These are phyloP conservation scores for Massariosphaeria phaeospora DNA, from an alignment of 495 filamentous ascomycete genomes.

Conservation along the genomic window DNA sequence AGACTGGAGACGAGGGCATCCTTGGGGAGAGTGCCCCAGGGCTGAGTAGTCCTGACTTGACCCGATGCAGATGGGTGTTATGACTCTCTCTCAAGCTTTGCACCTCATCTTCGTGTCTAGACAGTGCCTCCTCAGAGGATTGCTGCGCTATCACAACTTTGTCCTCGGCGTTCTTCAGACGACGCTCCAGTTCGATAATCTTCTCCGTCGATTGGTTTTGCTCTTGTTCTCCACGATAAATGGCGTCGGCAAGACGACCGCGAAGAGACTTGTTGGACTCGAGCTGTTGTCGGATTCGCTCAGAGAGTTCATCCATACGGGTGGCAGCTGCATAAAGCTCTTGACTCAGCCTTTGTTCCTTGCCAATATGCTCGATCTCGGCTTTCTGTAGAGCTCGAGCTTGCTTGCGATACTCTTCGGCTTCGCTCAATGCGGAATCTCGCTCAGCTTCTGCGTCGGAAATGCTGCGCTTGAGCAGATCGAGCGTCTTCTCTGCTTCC, in stretches of 20 bases:
- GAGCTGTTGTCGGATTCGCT: conserved; percentile 72
- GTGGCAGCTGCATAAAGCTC: conserved; percentile 66
- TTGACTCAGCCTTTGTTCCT: conserved; percentile 57
- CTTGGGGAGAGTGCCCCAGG: conserved; percentile 35
- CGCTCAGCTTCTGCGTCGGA: conserved; percentile 66
- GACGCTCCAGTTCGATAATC: conserved; percentile 77
- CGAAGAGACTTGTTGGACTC: conserved; percentile 69
- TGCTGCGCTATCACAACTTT: conserved; percentile 77
- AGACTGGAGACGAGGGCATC: conserved; percentile 63
- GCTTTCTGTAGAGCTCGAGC: conserved; percentile 58
- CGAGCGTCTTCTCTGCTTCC: conserved; percentile 54
- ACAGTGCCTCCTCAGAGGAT: conserved; percentile 74
- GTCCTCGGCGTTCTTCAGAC: conserved; percentile 77
- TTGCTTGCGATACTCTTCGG: conserved; percentile 54
- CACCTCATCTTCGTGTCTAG: conserved; percentile 82
- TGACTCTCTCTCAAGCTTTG: conserved; percentile 68
- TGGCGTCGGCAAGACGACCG: conserved; percentile 75
- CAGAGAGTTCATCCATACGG: conserved; percentile 70
- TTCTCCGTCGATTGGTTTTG: conserved; percentile 71
- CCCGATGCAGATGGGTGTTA: conserved; percentile 68
- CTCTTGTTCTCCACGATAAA: conserved; percentile 78
- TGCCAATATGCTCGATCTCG: conserved; percentile 57
- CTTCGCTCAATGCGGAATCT: conserved; percentile 60
- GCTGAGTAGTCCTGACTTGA: conserved; percentile 49
- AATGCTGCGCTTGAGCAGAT: conserved; percentile 59